A percentile compares a stretch with the other conserved stretches of the same genome.
Conservation (phyloP, 768 basidiomycete genomes). For the Boletellus sp. region DNA sequence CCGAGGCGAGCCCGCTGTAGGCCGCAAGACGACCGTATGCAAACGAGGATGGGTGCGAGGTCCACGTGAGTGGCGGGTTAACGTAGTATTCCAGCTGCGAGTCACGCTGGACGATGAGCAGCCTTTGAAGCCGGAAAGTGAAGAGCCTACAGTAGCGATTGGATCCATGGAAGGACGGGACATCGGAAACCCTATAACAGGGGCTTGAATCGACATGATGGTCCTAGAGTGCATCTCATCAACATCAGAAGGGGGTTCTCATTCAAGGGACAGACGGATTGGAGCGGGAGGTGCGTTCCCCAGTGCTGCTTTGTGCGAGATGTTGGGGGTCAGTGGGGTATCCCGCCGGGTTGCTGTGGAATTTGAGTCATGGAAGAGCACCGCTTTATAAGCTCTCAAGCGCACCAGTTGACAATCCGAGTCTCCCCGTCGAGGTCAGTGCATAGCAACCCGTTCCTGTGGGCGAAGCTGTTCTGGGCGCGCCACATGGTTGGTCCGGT, state of each 20-base stretch:
- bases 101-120: not conserved
- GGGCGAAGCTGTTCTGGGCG: slow-evolving; percentile 9
- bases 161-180: not conserved
- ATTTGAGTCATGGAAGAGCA: slow-evolving; percentile 5
- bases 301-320: not conserved
- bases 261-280: slow-evolving; percentile 8
- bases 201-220: not conserved
- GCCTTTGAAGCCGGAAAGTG: not conserved
- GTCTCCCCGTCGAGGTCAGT: not conserved
- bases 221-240: slow-evolving; percentile 8
- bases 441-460: slow-evolving; percentile 25
- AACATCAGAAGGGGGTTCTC: not conserved
- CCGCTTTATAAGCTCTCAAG: slow-evolving; percentile 11
- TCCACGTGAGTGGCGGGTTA: not conserved
- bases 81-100: slow-evolving; percentile 13
- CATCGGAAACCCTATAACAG: not conserved
- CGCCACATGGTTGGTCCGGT: slow-evolving; percentile 2
- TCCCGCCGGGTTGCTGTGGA: slow-evolving; percentile 5
- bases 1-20: not conserved
- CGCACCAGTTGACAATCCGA: slow-evolving; percentile 12
- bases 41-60: not conserved
- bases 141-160: slow-evolving; percentile 7
- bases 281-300: not conserved
- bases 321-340: not conserved
- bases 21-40: not conserved